Base-by-base conservation (phyloP, 331 rosid species). In the Malus hybrid region DNA sequence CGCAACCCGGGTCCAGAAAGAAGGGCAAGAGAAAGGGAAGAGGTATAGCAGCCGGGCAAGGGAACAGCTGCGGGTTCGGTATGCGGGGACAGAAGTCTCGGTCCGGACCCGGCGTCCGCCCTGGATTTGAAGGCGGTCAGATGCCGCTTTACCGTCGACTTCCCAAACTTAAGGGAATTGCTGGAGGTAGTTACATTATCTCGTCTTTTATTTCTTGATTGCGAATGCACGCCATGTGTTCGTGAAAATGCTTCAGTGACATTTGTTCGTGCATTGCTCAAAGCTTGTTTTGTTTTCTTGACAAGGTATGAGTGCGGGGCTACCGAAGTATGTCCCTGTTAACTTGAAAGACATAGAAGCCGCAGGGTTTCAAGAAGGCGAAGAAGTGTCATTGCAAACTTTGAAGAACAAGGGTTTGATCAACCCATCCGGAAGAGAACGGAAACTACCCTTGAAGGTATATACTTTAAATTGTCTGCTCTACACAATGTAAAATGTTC, bases 31-130 rank as follows among this genome's bases (percentile, higher is more conserved):
- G 96, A 83, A 95, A 90, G 83, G 98, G 98, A 1, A 81, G 99
- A 79, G 99, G 99, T 44, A 86, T 88, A 18, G 22, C 99, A 0
- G 98, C 99, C 2, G 99, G 98, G 32, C 98, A 95, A 83, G 98
- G 99, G 3, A 90, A 87, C 19, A 95, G 99, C 80, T 95, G 99
- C 64, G 99, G 99, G 34, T 95, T 95, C 67, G 98, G 99, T 2
- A 95, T 95, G 99, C 86, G 98, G 44, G 99, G 99, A 5, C 99
- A 95, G 86, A 95, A 95, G 75, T 92, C 99, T 52, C 82, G 99
- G 32, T 95, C 99, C 57, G 99, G 98, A 1, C 97, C 99, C 5
- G 99, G 98, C 1, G 91, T 95, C 1, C 84, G 84, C 63, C 85
- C 68, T 30, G 99, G 99, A 1, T 95, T 92, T 72, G 99, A 95